Conservation (phyloP, 768 basidiomycete genomes). For the Inosperma sp. region DNA sequence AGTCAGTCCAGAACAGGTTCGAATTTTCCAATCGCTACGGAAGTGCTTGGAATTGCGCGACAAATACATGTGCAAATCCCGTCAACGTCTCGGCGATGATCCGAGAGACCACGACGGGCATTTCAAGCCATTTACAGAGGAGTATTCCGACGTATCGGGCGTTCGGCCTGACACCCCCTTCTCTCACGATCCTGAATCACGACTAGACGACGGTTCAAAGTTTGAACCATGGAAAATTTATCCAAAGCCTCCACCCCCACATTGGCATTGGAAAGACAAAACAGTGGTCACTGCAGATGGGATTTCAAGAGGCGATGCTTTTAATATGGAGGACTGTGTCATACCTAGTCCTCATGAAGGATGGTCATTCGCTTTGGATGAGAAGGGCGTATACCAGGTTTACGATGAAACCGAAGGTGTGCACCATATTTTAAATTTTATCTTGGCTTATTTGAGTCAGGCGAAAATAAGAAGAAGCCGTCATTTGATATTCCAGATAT, state of each 20-base stretch:
- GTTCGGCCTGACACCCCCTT: slow-evolving; percentile 50
- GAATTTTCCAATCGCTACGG: slow-evolving; percentile 68
- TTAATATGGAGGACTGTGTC: slow-evolving; percentile 64
- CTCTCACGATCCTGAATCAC: slow-evolving; percentile 2
- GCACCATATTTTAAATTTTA: neutral
- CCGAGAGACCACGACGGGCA: slow-evolving; percentile 84
- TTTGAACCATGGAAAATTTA: slow-evolving; percentile 81
- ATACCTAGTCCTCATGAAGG: slow-evolving; percentile 61
- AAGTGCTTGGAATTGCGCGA: slow-evolving; percentile 88
- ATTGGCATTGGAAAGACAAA: slow-evolving; percentile 83
- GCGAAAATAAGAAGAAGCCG: slow-evolving; percentile 40
- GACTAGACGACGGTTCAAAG: slow-evolving; percentile 9
- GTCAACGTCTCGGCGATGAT: slow-evolving; percentile 92
- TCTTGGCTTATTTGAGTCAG: neutral
- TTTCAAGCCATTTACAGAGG: slow-evolving; percentile 65
- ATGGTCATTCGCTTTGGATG: slow-evolving; percentile 71
- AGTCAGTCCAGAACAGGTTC: slow-evolving; percentile 43
- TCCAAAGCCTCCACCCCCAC: slow-evolving; percentile 88
- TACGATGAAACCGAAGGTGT: slow-evolving; percentile 46
- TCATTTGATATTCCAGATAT: slow-evolving; percentile 78
- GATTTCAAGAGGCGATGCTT: slow-evolving; percentile 39
- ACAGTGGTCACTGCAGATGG: slow-evolving; percentile 43
- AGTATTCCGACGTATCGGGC: slow-evolving; percentile 59
- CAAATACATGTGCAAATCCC: slow-evolving; percentile 87
- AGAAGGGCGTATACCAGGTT: slow-evolving; percentile 88